Conservation (phyloP, 257 asterid genomes). For the Ilex aquifolium region DNA sequence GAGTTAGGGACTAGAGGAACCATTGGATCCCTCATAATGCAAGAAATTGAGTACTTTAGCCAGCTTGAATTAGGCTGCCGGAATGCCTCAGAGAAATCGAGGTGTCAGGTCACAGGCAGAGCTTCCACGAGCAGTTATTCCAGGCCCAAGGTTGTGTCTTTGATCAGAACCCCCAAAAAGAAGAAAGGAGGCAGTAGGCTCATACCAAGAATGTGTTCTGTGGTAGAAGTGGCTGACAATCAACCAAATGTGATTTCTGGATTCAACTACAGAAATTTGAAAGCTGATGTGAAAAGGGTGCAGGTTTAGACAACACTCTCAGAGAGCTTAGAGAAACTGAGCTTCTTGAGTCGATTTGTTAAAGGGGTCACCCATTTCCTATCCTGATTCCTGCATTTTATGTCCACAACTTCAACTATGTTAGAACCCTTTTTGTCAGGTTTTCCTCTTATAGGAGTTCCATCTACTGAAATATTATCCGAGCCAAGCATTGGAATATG, state of each 20-base stretch:
- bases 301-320: conserved; percentile 19
- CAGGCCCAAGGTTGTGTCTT: conserved; percentile 24
- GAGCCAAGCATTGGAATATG: conserved; percentile 59
- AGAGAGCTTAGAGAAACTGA: conserved; percentile 61
- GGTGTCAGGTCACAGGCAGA: conserved; percentile 15
- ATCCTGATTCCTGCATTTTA: conserved; percentile 61
- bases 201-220: conserved; percentile 40
- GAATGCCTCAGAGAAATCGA: conserved; percentile 7
- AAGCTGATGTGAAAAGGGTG: conserved; percentile 22
- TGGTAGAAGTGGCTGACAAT: conserved; percentile 47
- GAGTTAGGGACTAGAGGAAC: conserved; percentile 30
- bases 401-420: conserved; percentile 67
- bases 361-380: conserved; percentile 53
- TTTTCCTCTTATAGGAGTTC: conserved; percentile 52
- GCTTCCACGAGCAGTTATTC: conserved; percentile 18
- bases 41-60: conserved; percentile 28
- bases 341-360: conserved; percentile 56
- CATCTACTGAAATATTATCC: conserved; percentile 42
- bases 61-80: conserved; percentile 16
- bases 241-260: conserved; percentile 15
- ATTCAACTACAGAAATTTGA: conserved; percentile 26
- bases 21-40: conserved; percentile 33
- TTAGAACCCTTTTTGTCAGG: conserved; percentile 35
- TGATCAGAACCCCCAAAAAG: conserved; percentile 26
- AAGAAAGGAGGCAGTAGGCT: conserved; percentile 38